Evolutionary conservation across 495 filamentous ascomycete species (phyloP), one percentile per base, ranked within the genome.

Genomic region (Cercophora sp.): DNA sequence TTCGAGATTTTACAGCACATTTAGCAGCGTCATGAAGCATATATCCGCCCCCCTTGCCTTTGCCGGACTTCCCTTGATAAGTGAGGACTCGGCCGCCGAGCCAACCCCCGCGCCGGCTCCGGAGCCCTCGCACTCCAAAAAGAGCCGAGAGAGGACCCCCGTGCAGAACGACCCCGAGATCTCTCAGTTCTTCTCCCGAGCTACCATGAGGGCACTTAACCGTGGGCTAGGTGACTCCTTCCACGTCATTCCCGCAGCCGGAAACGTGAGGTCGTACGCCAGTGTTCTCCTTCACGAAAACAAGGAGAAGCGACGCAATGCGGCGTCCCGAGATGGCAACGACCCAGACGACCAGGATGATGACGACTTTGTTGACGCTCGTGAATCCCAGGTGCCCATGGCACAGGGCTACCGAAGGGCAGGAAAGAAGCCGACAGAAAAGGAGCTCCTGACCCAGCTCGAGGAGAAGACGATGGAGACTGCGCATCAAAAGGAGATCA

Each of bases 31-130:
- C 19, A 85, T 96, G 59, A 88, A 86, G 44, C 71, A 80, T 43
- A 79, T 98, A 2, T 94, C 92, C 4, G 89, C 90, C 0, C 90
- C 90, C 10, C 75, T 98, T 5, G 91, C 90, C 10, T 97, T 96
- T 68, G 87, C 92, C 10, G 91, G 92, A 2, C 82, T 98, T 3
- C 93, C 94, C 2, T 70, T 98, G 11, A 69, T 74, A 23, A 65
- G 72, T 8, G 81, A 88, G 15, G 78, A 82, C 39, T 54, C 75
- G 6, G 26, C 63, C 8, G 52, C 58, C 25, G 48, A 51, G 4
- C 59, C 59, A 8, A 44, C 56, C 6, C 59, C 65, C 26, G 52
- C 57, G 16, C 58, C 51, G 19, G 52, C 55, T 29, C 61, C 60
- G 1, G 72, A 74, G 60, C 56, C 58, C 20, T 27, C 20, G 8